These are phyloP conservation scores for Crucihimalaya himalaica DNA, from an alignment of 345 rosid species.

Conservation along the genomic window DNA sequence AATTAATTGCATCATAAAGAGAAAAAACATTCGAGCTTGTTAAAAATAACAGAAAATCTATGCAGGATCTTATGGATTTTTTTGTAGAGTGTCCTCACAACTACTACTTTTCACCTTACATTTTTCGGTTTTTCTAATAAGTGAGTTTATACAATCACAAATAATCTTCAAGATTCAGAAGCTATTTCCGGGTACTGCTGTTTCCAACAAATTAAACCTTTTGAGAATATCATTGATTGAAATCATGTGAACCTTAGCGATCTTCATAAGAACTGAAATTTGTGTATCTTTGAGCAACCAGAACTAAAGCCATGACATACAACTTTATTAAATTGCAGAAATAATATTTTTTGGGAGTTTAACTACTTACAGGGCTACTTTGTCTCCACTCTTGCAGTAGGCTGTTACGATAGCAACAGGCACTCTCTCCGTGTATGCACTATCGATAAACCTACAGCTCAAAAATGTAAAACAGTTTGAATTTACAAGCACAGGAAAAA, in stretches of 20 bases:
- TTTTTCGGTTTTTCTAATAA: background rate
- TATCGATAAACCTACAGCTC: slow-evolving; percentile 73
- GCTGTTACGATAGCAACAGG: slow-evolving; percentile 65
- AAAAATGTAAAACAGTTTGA: background rate
- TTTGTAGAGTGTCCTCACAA: background rate
- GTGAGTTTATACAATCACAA: background rate
- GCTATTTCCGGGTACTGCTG: background rate
- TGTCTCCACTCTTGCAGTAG: slow-evolving; percentile 75
- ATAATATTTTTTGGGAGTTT: background rate
- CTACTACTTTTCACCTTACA: background rate
- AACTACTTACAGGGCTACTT: slow-evolving; percentile 61
- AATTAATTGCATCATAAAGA: background rate
- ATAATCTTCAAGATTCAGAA: background rate
- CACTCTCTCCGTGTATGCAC: slow-evolving; percentile 59
- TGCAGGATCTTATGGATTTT: background rate
- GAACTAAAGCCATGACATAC: background rate
- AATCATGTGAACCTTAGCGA: background rate
- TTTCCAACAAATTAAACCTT: background rate
- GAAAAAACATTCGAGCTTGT: background rate
- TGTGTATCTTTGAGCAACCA: background rate
- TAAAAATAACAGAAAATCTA: background rate
- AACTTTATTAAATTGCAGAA: slow-evolving; percentile 3
- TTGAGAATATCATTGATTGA: background rate
- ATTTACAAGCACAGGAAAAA: background rate
- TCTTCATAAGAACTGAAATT: background rate